Percentiles rank a stretch among this genome's conserved stretches.
These are phyloP conservation scores for Wickerhamiella pararugosa DNA, from an alignment of 1,139 yeast species.

Conservation along the genomic window DNA sequence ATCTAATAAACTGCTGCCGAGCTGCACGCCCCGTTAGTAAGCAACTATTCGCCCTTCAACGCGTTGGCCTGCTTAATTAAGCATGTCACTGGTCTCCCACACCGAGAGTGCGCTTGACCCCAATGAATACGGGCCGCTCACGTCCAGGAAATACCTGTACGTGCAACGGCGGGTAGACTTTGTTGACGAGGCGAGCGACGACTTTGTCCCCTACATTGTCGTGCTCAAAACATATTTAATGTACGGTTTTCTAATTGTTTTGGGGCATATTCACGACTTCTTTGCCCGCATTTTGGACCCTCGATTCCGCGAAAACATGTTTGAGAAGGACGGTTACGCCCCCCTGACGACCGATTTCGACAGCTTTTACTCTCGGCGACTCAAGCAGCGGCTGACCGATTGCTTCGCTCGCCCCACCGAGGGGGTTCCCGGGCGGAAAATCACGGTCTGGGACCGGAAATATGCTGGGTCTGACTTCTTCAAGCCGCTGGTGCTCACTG, in stretches of 20 bases:
- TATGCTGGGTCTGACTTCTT: conserved; percentile 17
- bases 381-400: conserved; percentile 82
- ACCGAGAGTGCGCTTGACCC: background rate
- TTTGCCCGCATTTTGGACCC: conserved; percentile 61
- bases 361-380: conserved; percentile 79
- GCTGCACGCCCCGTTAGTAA: no score
- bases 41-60: no score
- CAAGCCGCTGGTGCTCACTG: conserved; percentile 40
- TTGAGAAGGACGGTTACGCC: conserved; percentile 80
- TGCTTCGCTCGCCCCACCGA: conserved; percentile 91
- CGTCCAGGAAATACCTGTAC: conserved; percentile 34
- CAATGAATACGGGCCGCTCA: conserved; percentile 34
- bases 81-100: no score
- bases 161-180: conserved; percentile 17
- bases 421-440: conserved; percentile 92
- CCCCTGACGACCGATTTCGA: conserved; percentile 95
- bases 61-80: no score
- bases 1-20: no score
- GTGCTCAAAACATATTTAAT: conserved; percentile 71
- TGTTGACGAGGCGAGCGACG: conserved; percentile 36
- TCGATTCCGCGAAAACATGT: conserved; percentile 41
- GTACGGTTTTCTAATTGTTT: conserved; percentile 65
- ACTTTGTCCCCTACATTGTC: conserved; percentile 64
- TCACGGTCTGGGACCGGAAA: conserved; percentile 60
- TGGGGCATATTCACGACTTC: conserved; percentile 85